Evolutionary conservation across 305 asterid genomes (phyloP), one percentile per base, ranked within the genome.

Genomic region (Fraxinus baroniana): DNA sequence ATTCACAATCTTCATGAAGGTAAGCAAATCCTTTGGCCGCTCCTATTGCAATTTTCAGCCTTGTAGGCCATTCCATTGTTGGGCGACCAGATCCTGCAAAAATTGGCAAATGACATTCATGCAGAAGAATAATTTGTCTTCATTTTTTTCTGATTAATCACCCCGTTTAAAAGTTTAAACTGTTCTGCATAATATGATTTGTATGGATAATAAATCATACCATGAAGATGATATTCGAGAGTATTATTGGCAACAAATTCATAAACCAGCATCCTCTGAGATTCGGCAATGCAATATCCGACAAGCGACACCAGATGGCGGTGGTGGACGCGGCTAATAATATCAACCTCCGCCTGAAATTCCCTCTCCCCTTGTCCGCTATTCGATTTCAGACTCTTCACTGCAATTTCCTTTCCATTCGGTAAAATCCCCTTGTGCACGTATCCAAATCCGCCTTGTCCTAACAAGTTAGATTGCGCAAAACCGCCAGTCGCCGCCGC

Each of bases 351-450:
- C 1, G 95, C 97, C 49, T 91, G 97, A 80, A 92, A 92, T 87
- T 92, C 97, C 0, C 97, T 86, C 37, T 92, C 93, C 22, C 97
- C 97, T 84, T 92, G 97, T 28, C 92, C 93, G 83, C 97, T 92
- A 68, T 90, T 91, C 20, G 87, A 8, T 75, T 92, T 92, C 73
- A 92, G 72, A 84, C 94, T 90, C 84, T 92, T 92, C 37, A 92
- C 94, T 0, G 97, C 97, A 0, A 92, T 78, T 26, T 89, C 93
- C 80, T 92, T 91, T 71, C 97, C 97, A 62, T 92, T 90, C 33
- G 93, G 94, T 79, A 92, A 80, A 15, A 91, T 87, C 78, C 94
- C 97, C 81, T 91, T 92, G 84, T 92, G 93, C 17, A 92, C 97
- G 82, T 82, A 90, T 70, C 94, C 97, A 76, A 92, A 92, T 5